Evolutionary conservation across 1,139 yeast species (phyloP).

Genomic region (Yamadazyma aaseri): DNA sequence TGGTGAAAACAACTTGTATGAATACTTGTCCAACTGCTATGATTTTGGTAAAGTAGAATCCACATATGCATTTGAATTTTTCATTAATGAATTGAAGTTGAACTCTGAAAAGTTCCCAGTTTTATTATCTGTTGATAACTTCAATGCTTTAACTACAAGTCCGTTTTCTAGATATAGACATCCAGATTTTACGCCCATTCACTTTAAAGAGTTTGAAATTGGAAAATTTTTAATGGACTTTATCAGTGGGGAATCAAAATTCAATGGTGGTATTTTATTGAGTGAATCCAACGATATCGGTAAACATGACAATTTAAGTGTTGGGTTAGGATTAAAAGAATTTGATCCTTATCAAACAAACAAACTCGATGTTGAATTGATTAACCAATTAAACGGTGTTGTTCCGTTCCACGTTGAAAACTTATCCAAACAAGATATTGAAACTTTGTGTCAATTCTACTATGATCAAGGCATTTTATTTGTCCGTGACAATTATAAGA

Average conservation of each 20-base stretch:
- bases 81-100: slow-evolving; percentile 53
- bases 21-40: slow-evolving; percentile 34
- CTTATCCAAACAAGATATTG: slow-evolving; percentile 55
- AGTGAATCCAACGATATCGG: slow-evolving; percentile 47
- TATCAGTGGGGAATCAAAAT: slow-evolving; percentile 54
- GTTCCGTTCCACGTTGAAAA: slow-evolving; percentile 47
- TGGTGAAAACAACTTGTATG: slow-evolving; percentile 43
- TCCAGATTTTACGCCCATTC: slow-evolving; percentile 55
- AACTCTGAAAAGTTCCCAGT: slow-evolving; percentile 54
- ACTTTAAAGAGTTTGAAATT: slow-evolving; percentile 63
- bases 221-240: slow-evolving; percentile 58
- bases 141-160: slow-evolving; percentile 60
- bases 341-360: slow-evolving; percentile 56
- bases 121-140: slow-evolving; percentile 70
- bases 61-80: slow-evolving; percentile 45
- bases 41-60: slow-evolving; percentile 41
- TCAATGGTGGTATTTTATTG: slow-evolving; percentile 62
- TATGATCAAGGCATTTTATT: slow-evolving; percentile 54
- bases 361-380: slow-evolving; percentile 56
- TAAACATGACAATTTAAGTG: slow-evolving; percentile 48
- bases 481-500: slow-evolving; percentile 42
- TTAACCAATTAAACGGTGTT: slow-evolving; percentile 50
- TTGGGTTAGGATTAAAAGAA: slow-evolving; percentile 54
- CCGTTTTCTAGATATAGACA: slow-evolving; percentile 63
- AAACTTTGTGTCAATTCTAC: slow-evolving; percentile 52